Base-by-base conservation (phyloP, 2,329 filamentous ascomycete genomes). In the Botrytis aclada region DNA sequence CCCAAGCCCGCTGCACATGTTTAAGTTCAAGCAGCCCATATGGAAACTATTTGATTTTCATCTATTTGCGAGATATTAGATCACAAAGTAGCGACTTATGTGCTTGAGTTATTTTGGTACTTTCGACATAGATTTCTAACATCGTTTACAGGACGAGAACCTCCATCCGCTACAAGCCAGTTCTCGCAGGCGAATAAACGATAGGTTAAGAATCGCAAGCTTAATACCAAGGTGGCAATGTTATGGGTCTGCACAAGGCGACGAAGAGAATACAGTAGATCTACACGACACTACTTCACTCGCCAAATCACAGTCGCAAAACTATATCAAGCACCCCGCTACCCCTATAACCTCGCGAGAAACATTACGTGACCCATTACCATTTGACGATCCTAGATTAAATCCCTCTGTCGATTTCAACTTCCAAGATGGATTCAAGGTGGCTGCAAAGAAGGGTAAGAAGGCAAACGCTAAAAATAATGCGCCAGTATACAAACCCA, bases 331-430 rank as follows among this genome's bases (percentile, higher is more conserved):
- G 65, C 71, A 71, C n/a, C 75, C 62, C 71, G 75, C 73, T 74
- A 74, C 75, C 72, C 75, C 76, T 74, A 74, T 71, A 74, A 70
- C 69, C 25, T 74, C 74, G 9, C 74, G 63, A 58, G 51, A 75
- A 60, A 73, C 74, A 67, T 51, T 70, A 73, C 65, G 74, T 47
- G 75, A 77, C 51, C 71, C 76, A 56, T 78, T 81, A 77, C 77
- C 88, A 9, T 81, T 89, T 47, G 75, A 76, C 58, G 85, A 88
- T 75, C 86, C 85, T n/a, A 82, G 80, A 54, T 81, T 83, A 77
- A 80, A 82, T 56, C 79, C 83, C 32, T 81, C 83, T 43, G 82
- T 93, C 69, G 89, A 93, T 78, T 88, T 92, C 73, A 83, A 83
- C 34, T 87, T 85, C 39, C 82, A 85, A 70, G 83, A 87, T 60